Conservation (phyloP, 2,329 filamentous ascomycete genomes). For the Cercospora sojina region DNA sequence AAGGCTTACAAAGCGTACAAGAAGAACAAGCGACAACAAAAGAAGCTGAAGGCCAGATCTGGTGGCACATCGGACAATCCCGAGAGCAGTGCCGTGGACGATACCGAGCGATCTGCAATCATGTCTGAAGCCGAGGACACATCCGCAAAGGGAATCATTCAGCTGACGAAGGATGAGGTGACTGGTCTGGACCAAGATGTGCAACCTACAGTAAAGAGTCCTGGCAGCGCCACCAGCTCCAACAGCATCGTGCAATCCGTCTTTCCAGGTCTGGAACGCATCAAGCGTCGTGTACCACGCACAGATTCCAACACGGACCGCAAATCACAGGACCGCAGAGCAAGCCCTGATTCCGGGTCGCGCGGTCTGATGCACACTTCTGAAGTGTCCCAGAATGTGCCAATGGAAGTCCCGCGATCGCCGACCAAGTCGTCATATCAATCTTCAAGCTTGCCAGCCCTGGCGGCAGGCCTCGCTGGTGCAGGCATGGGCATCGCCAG, state of each 20-base stretch:
- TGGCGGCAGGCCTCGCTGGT: constrained; percentile 6
- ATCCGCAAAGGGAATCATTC: background rate
- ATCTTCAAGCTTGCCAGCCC: constrained; percentile 7
- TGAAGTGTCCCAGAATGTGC: constrained; percentile 31
- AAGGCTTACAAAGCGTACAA: constrained; percentile 37
- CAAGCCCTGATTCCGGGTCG: constrained; percentile 8
- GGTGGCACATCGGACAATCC: constrained; percentile 22
- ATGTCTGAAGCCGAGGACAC: constrained; percentile 23
- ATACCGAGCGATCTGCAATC: constrained; percentile 32
- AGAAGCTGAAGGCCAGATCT: constrained; percentile 32
- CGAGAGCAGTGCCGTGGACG: constrained; percentile 36
- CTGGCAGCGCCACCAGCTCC: constrained; percentile 9
- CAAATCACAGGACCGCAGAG: constrained; percentile 6
- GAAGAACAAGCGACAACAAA: constrained; percentile 37
- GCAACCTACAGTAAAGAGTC: background rate
- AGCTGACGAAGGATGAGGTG: background rate
- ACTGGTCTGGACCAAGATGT: background rate
- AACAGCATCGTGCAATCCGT: constrained; percentile 27
- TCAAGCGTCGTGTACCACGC: constrained; percentile 28
- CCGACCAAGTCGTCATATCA: background rate
- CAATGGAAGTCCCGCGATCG: constrained; percentile 19
- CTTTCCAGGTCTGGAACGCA: constrained; percentile 30
- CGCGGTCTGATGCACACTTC: constrained; percentile 29
- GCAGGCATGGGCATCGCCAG: background rate
- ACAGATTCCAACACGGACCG: background rate